Evolutionary conservation across 257 asterid species (phyloP).

Genomic region (Solanum piurae): DNA sequence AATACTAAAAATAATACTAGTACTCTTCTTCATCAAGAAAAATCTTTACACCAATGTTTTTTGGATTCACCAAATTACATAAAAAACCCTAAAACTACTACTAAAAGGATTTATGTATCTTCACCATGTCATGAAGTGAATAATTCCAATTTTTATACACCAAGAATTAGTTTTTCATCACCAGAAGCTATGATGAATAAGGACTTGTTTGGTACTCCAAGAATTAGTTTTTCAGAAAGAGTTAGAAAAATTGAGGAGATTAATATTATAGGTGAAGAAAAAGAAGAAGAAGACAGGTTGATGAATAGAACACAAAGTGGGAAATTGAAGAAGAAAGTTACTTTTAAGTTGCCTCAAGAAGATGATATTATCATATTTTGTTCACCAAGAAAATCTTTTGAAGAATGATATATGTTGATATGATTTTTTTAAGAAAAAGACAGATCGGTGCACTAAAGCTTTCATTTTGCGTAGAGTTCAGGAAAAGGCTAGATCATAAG

Average conservation of each 20-base stretch:
- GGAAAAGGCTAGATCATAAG: too few relatives aligned
- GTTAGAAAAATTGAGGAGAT: constrained; percentile 4
- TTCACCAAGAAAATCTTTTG: constrained; percentile 11
- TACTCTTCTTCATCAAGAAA: not conserved
- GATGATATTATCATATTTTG: constrained; percentile 10
- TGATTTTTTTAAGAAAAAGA: not conserved
- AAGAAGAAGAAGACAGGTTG: not conserved
- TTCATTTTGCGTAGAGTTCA: accelerated
- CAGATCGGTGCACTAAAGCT: too few relatives aligned
- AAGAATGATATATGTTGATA: not conserved
- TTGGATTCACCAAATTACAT: not conserved
- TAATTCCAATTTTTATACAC: not conserved
- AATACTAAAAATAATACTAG: not conserved
- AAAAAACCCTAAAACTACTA: not conserved
- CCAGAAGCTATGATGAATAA: not conserved
- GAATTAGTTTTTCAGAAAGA: constrained; percentile 15
- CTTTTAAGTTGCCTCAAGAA: constrained; percentile 23
- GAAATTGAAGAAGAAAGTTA: constrained; percentile 20
- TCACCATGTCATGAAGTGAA: not conserved
- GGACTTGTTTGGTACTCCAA: constrained; percentile 13
- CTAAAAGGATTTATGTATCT: not conserved
- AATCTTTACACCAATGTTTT: not conserved
- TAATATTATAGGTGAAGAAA: not conserved
- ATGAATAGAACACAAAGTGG: not conserved
- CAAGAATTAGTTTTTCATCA: constrained; percentile 19